These are phyloP conservation scores for Dendrobium huoshanense DNA, from an alignment of 106 monocot species.

Conservation along the genomic window DNA sequence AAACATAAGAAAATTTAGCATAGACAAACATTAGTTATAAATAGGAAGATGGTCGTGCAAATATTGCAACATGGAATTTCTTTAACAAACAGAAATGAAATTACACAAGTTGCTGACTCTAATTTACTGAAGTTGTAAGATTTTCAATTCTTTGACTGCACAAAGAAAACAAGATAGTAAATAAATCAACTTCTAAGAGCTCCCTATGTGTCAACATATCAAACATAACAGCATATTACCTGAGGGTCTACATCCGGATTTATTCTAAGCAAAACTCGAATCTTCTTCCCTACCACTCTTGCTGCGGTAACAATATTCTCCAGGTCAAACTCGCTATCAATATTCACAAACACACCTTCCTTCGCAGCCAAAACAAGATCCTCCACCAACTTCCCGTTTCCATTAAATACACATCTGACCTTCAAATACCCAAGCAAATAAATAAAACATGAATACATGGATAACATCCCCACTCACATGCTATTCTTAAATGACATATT, in stretches of 20 bases:
- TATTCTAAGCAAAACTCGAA: conserved; percentile 85
- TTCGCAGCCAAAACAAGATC: conserved; percentile 86
- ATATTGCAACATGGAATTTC: background rate
- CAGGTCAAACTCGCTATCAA: conserved; percentile 97
- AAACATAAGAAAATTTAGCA: background rate
- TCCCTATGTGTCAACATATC: background rate
- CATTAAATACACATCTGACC: conserved; percentile 94
- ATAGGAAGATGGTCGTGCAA: background rate
- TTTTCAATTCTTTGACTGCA: background rate
- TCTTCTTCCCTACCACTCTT: conserved; percentile 67
- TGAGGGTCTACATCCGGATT: conserved; percentile 99
- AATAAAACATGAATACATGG: background rate
- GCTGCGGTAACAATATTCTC: conserved; percentile 85
- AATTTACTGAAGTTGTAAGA: background rate
- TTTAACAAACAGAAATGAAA: background rate
- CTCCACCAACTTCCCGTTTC: conserved; percentile 87
- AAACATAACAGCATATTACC: conserved; percentile 24
- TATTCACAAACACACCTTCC: conserved; percentile 87
- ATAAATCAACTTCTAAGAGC: background rate
- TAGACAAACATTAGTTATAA: background rate
- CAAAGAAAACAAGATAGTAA: background rate
- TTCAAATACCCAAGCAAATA: conserved; percentile 20
- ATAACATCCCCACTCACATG: background rate
- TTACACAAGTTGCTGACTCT: background rate
- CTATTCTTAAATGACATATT: background rate